These are phyloP conservation scores for Tetrahymena elliotti DNA, from an alignment of 73 alveolate species.

Conservation along the genomic window DNA sequence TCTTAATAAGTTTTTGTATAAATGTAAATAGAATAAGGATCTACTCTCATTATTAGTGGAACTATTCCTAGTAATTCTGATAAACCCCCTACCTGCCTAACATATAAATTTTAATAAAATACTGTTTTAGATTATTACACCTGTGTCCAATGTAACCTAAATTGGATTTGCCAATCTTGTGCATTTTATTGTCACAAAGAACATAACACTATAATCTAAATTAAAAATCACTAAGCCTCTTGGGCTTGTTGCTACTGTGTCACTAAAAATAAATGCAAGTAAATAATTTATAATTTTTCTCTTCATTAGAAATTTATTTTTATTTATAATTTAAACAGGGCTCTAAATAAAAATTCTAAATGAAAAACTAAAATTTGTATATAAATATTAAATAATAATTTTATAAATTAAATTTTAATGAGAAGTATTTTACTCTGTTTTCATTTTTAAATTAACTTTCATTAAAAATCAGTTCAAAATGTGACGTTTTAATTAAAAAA, in stretches of 20 bases:
- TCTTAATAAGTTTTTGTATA: background rate
- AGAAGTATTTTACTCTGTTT: too few relatives aligned
- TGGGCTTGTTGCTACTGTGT: constrained; percentile 3
- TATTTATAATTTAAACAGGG: background rate
- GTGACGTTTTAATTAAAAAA: too few relatives aligned
- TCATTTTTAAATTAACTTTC: too few relatives aligned
- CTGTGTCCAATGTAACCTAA: background rate
- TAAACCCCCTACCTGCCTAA: background rate
- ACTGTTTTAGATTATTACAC: background rate
- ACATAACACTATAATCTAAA: background rate
- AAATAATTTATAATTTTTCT: background rate
- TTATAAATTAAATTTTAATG: too few relatives aligned
- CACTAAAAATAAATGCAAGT: background rate
- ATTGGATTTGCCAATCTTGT: background rate
- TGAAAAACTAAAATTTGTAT: background rate
- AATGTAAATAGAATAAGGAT: background rate
- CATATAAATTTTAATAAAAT: background rate
- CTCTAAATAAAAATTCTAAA: background rate
- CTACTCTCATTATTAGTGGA: background rate
- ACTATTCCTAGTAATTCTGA: background rate
- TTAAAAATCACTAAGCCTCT: background rate
- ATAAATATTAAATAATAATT: too few relatives aligned
- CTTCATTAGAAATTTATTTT: background rate
- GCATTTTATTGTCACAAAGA: background rate
- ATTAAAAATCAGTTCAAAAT: too few relatives aligned